Conservation (phyloP, 1,139 yeast genomes). For the Ogataea hybrid region DNA sequence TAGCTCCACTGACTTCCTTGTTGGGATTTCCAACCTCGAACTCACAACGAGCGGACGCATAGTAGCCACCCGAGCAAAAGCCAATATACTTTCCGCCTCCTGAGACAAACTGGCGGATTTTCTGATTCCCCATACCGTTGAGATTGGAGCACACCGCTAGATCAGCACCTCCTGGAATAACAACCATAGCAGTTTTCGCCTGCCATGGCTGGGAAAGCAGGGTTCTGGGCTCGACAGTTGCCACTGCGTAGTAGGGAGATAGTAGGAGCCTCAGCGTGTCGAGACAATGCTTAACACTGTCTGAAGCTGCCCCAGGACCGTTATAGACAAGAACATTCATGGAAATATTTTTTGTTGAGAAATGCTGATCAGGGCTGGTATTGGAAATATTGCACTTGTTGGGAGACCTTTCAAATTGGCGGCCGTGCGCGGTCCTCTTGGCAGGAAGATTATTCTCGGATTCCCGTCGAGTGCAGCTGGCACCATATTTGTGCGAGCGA, state of each 20-base stretch:
- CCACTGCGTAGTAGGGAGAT: slow-evolving; percentile 89
- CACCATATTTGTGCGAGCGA: slow-evolving; percentile 13
- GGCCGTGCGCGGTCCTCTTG: not conserved
- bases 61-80: slow-evolving; percentile 97
- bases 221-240: slow-evolving; percentile 61
- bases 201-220: slow-evolving; percentile 86
- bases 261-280: slow-evolving; percentile 71
- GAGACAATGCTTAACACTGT: slow-evolving; percentile 79
- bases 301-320: slow-evolving; percentile 82
- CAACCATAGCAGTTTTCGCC: slow-evolving; percentile 71
- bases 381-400: slow-evolving; percentile 4
- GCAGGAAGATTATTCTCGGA: not conserved
- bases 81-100: slow-evolving; percentile 85
- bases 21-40: slow-evolving; percentile 71
- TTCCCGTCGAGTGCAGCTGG: not conserved
- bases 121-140: slow-evolving; percentile 64
- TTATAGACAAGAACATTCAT: slow-evolving; percentile 85
- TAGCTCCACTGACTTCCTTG: slow-evolving; percentile 79
- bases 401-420: not conserved
- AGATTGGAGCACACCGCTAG: slow-evolving; percentile 68
- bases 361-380: slow-evolving; percentile 2
- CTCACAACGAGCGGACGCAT: slow-evolving; percentile 71
- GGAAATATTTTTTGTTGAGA: slow-evolving; percentile 4
- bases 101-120: slow-evolving; percentile 62
- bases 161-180: slow-evolving; percentile 97